Conservation (phyloP, 371 early-diverging fungal species). For the Mucor indicus region DNA sequence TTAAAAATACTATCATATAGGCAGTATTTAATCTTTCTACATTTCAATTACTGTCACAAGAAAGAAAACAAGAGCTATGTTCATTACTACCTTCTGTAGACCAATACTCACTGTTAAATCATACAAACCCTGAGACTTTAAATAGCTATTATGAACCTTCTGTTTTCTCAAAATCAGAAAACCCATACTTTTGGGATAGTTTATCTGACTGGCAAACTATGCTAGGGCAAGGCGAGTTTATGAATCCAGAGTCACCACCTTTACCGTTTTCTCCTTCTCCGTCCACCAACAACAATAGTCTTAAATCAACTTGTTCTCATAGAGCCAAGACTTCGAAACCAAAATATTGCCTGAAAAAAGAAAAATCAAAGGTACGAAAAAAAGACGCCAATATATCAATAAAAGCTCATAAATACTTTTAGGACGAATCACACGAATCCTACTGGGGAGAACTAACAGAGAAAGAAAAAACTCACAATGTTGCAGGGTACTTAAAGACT, state of each 20-base stretch:
- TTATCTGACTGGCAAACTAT: slow-evolving; percentile 41
- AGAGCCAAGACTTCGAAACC: neutral
- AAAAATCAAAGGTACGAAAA: slow-evolving; percentile 13
- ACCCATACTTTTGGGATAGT: slow-evolving; percentile 33
- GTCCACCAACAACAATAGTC: slow-evolving; percentile 7
- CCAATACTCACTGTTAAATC: slow-evolving; percentile 5
- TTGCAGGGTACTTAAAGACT: slow-evolving; percentile 40
- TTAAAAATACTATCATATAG: slow-evolving; percentile 12
- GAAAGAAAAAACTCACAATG: slow-evolving; percentile 44
- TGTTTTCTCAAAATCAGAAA: slow-evolving; percentile 35
- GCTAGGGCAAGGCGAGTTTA: slow-evolving; percentile 24
- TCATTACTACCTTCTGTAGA: slow-evolving; percentile 32
- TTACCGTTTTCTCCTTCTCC: slow-evolving; percentile 4
- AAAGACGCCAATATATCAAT: too few relatives aligned
- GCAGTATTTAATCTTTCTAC: slow-evolving; percentile 33
- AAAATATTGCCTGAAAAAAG: slow-evolving; percentile 7
- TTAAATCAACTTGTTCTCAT: slow-evolving; percentile 7
- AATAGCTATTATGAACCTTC: slow-evolving; percentile 16
- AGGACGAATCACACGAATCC: slow-evolving; percentile 37
- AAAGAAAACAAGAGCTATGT: slow-evolving; percentile 30
- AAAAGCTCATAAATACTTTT: too few relatives aligned
- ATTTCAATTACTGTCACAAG: slow-evolving; percentile 38
- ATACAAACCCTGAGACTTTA: neutral
- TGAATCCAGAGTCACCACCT: slow-evolving; percentile 3
- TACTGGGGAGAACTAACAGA: slow-evolving; percentile 41